Evolutionary conservation across 192 early-diverging fungal species (phyloP), one percentile per base, ranked within the genome.

Genomic region (Phlyctochytrium planicorne): DNA sequence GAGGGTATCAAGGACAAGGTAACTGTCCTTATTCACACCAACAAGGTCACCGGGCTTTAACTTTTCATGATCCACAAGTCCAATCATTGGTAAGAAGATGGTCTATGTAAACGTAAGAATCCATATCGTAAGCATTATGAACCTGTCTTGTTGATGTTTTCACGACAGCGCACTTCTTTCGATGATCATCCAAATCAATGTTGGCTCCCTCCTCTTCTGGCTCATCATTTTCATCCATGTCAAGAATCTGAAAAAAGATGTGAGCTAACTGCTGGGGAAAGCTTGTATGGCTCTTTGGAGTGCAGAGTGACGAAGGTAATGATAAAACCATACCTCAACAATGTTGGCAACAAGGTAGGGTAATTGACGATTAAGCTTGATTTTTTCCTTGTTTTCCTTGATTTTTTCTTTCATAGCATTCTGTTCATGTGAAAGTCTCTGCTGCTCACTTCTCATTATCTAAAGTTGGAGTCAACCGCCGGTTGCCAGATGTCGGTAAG

Each of bases 21-120:
- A 97, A 73, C 90, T 92, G 84, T 98, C 97, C 76, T 98, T 98
- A 81, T 98, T 95, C 32, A 97, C 94, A 69, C 95, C 97, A 75
- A 98, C 93, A 53, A 98, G 82, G 72, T 98, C 97, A 37, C 91
- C 94, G n/a, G 97, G 94, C 68, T 90, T 94, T 56, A 98, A 82
- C 59, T 88, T 88, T 29, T 84, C 80, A 34, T 92, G 78, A 36
- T 97, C 94, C 50, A 99, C 97, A 52, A 99, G 84, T 40, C 97
- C 97, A 62, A 99, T 91, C 80, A 99, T 87, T 10, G 97, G 97
- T 73, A 99, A 82, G 68, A 97, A 99, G 62, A 99, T 91, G 1
- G 95, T 96, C 88, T 96, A n/a, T n/a, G n/a, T 67, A 2, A 47
- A 27, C 70, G n/a, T 25, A 23, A 32, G 1, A 2, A 47, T 20